Evolutionary conservation across 352 stramenopile species (phyloP), one percentile per base, ranked within the genome.

Genomic region (Phytophthora pinifolia): DNA sequence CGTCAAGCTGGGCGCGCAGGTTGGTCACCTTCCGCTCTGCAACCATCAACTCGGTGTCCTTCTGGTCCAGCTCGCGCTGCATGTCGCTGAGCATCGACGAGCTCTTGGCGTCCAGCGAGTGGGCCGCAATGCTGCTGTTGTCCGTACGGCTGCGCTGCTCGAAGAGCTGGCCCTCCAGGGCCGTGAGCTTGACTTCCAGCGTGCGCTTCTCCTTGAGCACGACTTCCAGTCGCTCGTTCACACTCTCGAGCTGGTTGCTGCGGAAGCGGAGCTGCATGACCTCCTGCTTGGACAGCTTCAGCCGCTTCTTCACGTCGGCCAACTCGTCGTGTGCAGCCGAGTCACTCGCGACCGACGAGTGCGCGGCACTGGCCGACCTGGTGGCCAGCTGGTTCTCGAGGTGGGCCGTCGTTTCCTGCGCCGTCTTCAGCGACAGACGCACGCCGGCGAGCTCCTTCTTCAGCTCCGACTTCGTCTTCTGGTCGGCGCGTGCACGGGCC

Each of bases 211-310:
- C 82, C 55, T 89, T 90, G 15, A 89, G 53, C n/a, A 76, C 66
- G 0, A 86, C 74, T 43, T 92, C 82, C 1, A 89, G 63, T 34
- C 78, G 73, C 34, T 90, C 76, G 37, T 88, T 58, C 3, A 88
- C 68, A 35, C 72, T 85, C 34, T 89, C 82, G 10, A 89, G 65
- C 53, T 88, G 80, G 46, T 92, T 92, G 34, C 79, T 90, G 29
- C 82, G 82, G 66, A 89, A 92, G 0, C 79, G 82, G 15, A 92
- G 74, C 65, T 90, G 78, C 82, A 92, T 92, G 10, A 88, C 79
- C 44, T 92, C 82, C 38, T 92, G 82, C 29, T 84, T 81, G 6
- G 82, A 76, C 13, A 88, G 46, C 50, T 92, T 92, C 4, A 92
- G 59, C 54, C 90, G 77, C 67, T 92, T 92, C 13, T 65, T 71